These are phyloP conservation scores for Chaetomiaceae sp. DNA, from an alignment of 2,329 filamentous ascomycete genomes.

Conservation along the genomic window DNA sequence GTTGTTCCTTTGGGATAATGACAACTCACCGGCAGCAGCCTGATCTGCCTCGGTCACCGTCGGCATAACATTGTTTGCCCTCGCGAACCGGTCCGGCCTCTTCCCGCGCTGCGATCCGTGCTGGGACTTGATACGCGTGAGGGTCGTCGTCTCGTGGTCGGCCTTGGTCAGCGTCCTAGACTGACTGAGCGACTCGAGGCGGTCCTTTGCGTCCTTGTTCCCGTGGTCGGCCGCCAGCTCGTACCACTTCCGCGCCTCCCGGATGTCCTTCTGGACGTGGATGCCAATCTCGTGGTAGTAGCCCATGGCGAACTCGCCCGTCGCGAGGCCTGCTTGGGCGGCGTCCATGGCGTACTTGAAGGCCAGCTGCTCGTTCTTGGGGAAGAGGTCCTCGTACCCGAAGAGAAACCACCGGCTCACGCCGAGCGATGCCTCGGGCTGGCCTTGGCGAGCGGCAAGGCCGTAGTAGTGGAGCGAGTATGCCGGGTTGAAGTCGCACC, in stretches of 20 bases:
- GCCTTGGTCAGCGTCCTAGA: conserved; percentile 81
- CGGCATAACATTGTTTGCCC: conserved; percentile 44
- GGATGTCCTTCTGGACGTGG: conserved; percentile 75
- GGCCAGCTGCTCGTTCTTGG: conserved; percentile 92
- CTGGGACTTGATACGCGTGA: conserved; percentile 80
- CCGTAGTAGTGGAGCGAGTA: conserved; percentile 95
- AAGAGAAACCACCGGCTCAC: conserved; percentile 99
- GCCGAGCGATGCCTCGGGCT: conserved; percentile 88
- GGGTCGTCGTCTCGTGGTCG: conserved; percentile 88
- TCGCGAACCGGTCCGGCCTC: conserved; percentile 57
- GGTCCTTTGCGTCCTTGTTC: conserved; percentile 79
- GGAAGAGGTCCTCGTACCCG: conserved; percentile 85
- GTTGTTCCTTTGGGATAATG: conserved; percentile 18
- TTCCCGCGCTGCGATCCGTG: conserved; percentile 64
- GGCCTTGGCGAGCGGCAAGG: conserved; percentile 84
- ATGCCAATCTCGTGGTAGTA: conserved; percentile 98
- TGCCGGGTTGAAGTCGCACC: conserved; percentile 90
- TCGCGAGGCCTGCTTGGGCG: conserved; percentile 73
- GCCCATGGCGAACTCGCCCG: conserved; percentile 92
- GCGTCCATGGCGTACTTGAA: conserved; percentile 88
- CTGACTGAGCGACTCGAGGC: conserved; percentile 78
- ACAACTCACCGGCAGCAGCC: conserved; percentile 21
- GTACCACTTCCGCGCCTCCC: conserved; percentile 85
- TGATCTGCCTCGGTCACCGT: conserved; percentile 42
- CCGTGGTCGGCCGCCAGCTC: conserved; percentile 82